These are phyloP conservation scores for Solanum sejunctum DNA, from an alignment of 257 asterid genomes.

Conservation along the genomic window DNA sequence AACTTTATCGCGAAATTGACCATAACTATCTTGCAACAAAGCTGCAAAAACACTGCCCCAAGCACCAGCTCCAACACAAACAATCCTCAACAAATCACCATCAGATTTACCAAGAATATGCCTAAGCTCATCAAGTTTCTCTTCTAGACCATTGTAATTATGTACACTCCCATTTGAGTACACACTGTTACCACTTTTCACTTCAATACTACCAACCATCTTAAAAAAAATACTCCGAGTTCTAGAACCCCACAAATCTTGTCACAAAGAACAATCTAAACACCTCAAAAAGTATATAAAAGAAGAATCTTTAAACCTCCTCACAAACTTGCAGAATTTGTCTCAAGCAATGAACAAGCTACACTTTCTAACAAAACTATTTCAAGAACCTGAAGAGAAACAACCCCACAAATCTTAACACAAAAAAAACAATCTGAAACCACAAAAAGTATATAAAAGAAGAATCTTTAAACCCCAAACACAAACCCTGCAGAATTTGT, in stretches of 20 bases:
- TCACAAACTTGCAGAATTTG: background rate
- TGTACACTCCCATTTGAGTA: conserved; percentile 34
- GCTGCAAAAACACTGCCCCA: conserved; percentile 92
- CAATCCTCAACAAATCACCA: conserved; percentile 59
- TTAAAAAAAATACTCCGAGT: conserved; percentile 11
- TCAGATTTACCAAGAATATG: conserved; percentile 41
- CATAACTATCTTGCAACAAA: conserved; percentile 73
- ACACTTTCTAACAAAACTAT: background rate
- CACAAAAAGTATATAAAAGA: background rate
- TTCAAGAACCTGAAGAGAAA: background rate
- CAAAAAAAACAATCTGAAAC: background rate
- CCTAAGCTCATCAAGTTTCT: conserved; percentile 67
- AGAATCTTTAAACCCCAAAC: background rate
- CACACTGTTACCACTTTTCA: conserved; percentile 3
- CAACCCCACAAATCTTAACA: background rate
- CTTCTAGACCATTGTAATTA: conserved; percentile 34
- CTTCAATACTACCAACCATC: conserved; percentile 76
- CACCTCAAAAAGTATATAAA: background rate
- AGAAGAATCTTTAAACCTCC: background rate
- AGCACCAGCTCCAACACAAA: conserved; percentile 87
- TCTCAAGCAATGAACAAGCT: background rate
- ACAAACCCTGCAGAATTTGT: background rate
- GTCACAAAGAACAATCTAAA: background rate
- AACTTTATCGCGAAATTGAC: conserved; percentile 57
- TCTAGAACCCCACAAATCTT: conserved; percentile 1